Conservation (phyloP, 2,329 filamentous ascomycete species). For the Lasiodiplodia gonubiensis region DNA sequence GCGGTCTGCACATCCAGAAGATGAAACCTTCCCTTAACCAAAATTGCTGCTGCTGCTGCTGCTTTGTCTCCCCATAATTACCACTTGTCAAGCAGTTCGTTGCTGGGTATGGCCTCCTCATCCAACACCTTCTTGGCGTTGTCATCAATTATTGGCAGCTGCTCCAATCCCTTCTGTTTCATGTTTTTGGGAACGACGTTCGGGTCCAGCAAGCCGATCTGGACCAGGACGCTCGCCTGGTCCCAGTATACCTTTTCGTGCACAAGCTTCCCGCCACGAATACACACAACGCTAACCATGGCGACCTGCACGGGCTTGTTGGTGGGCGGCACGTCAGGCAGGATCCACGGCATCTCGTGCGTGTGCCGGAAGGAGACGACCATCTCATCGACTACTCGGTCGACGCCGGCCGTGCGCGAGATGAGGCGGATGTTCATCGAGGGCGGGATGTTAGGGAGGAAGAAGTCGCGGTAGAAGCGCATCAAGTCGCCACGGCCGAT, state of each 20-base stretch:
- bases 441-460: conserved; percentile 60
- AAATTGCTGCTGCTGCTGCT: conserved; percentile 16
- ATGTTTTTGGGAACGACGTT: conserved; percentile 55
- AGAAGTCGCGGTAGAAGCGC: conserved; percentile 63
- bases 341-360: conserved; percentile 62
- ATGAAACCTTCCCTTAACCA: background rate
- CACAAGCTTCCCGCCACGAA: conserved; percentile 59
- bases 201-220: conserved; percentile 62
- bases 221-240: conserved; percentile 63
- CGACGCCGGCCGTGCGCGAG: conserved; percentile 61
- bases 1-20: background rate
- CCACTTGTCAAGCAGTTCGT: conserved; percentile 41
- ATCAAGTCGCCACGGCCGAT: conserved; percentile 50
- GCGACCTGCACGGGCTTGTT: conserved; percentile 62
- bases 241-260: conserved; percentile 67
- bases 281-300: conserved; percentile 61
- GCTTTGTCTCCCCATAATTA: conserved; percentile 8
- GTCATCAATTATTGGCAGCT: conserved; percentile 48
- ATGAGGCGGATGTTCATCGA: conserved; percentile 60
- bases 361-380: conserved; percentile 62
- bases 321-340: conserved; percentile 63
- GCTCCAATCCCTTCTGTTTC: conserved; percentile 47
- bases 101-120: conserved; percentile 41
- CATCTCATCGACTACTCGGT: conserved; percentile 66
- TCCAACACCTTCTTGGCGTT: conserved; percentile 51